Conservation (phyloP, 2,329 filamentous ascomycete species). For the Fusarium sp. region DNA sequence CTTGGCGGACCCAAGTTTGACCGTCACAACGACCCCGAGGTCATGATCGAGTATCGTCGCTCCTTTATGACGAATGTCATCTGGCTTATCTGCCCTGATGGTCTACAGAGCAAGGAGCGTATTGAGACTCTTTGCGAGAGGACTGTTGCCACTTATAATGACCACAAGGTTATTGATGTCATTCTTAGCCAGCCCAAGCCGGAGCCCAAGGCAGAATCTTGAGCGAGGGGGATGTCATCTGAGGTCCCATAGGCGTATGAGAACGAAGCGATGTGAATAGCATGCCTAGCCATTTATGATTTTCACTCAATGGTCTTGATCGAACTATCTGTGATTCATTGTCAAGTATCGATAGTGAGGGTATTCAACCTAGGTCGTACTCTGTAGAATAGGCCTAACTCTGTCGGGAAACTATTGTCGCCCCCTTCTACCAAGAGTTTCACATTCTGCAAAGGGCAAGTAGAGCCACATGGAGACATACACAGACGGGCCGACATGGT, state of each 20-base stretch:
- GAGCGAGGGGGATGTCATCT: background rate
- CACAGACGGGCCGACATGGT: background rate
- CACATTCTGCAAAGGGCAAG: background rate
- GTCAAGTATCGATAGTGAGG: background rate
- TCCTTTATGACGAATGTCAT: conserved; percentile 44
- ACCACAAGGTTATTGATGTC: conserved; percentile 53
- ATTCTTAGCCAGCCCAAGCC: conserved; percentile 24
- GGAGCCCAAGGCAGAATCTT: background rate
- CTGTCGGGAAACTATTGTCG: background rate
- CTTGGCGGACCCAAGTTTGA: conserved; percentile 33
- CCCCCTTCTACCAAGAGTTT: background rate
- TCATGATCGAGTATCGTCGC: conserved; percentile 44
- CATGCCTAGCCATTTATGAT: background rate
- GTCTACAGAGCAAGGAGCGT: conserved; percentile 51
- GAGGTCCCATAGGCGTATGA: too few species aligned
- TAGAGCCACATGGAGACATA: background rate
- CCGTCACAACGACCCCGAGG: conserved; percentile 32
- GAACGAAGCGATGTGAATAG: background rate
- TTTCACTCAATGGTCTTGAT: background rate
- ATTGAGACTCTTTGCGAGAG: conserved; percentile 49
- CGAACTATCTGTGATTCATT: background rate
- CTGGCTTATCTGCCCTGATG: conserved; percentile 41
- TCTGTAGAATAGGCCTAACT: background rate
- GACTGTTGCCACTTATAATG: conserved; percentile 51
- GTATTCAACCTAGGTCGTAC: background rate